phyloP scores from a whole-genome alignment of 2,329 filamentous ascomycete species.

The Parascedosporium putredinis region DNA sequence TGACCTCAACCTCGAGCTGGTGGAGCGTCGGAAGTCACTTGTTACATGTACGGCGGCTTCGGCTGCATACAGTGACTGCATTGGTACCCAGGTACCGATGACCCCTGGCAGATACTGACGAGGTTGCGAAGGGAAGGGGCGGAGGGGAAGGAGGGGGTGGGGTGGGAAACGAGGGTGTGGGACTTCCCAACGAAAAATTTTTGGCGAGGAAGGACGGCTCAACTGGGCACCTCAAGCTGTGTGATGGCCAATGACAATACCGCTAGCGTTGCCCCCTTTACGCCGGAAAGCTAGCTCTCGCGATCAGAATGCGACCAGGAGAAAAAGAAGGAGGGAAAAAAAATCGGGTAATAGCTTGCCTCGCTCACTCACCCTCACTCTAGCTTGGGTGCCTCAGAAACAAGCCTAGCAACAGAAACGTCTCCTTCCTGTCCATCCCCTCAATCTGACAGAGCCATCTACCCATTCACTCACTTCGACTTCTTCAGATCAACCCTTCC shows the following conservation, averaged over 20 bases:
- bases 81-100: conserved; percentile 3
- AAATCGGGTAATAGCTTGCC: background rate
- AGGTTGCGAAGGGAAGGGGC: background rate
- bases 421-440: background rate
- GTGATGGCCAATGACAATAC: background rate
- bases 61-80: background rate
- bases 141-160: background rate
- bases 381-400: background rate
- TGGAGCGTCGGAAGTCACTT: no score
- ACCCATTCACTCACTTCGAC: no score
- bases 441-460: no score
- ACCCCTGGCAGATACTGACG: conserved; percentile 2
- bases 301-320: background rate
- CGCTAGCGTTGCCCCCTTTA: background rate
- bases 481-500: background rate
- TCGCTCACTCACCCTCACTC: no score
- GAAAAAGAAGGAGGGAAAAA: background rate
- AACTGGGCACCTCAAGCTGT: background rate
- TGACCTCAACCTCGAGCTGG: no score
- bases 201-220: conserved; percentile 1
- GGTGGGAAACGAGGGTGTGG: background rate
- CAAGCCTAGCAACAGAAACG: background rate
- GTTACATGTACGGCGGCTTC: background rate
- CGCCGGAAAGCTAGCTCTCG: background rate
- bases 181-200: conserved; percentile 3